Evolutionary conservation across 352 stramenopile genomes (phyloP), one percentile per base, ranked within the genome.

Genomic region (Phytophthora lateralis): DNA sequence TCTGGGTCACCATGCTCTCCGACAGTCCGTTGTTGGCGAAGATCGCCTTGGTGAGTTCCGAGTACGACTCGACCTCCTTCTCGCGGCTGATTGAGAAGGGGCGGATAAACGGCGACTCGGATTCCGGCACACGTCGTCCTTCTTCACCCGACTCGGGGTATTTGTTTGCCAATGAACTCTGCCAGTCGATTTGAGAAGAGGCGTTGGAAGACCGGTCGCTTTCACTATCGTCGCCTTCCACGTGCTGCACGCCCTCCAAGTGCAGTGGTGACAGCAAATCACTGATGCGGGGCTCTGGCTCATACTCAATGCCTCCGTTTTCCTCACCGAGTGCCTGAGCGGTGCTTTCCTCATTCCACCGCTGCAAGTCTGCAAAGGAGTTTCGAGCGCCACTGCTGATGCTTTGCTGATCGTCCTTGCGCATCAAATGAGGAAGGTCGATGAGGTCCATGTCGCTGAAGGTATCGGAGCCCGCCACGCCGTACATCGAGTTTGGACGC

Each of bases 391-490:
- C 52, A 21, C 42, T 69, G 17, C 72, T 69, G 4, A 57, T 55
- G 6, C 39, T 45, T 45, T 44, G 38, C 17, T 42, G 35, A n/a
- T 66, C 63, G 49, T 89, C 77, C 9, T 86, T 88, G 41, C 75
- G 76, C 78, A 92, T 88, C 39, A 92, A 59, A 27, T 92, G 82
- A 14, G 82, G 82, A 10, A 92, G 67, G 37, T 89, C 80, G 9
- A 78, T 76, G 46, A 92, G 62, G 38, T 90, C 82, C 62, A 91
- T 69, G 48, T 91, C 82, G 44, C 82, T 92, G 53, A 92, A 92
- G 0, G 82, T 88, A 39, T 92, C 82, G 6, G 75, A 89, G 17
- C 78, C 69, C 24, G 78, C 73, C 24, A 88, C 75, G 45, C 70
- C 77, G 39, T 76, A 81, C 39, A 88, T 74, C 24, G 76, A 85